Base-by-base conservation (phyloP, 2,329 filamentous ascomycete species). In the Bipolaris victoriae region DNA sequence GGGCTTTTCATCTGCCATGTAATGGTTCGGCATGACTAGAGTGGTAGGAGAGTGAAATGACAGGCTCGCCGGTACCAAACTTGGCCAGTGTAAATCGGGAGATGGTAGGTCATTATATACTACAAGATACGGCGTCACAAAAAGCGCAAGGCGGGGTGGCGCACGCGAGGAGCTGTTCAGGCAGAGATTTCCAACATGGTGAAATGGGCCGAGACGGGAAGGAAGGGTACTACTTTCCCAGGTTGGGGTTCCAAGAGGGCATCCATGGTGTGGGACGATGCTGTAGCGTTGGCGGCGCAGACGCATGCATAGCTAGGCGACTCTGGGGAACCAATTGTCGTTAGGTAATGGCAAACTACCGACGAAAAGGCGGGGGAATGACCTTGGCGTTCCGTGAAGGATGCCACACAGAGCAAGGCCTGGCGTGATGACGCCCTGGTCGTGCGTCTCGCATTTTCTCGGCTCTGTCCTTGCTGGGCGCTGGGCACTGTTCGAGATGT, bases 1-100 rank as follows among this genome's bases (percentile, higher is more conserved):
- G 15, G 58, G 56, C 58, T 73, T 72, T 55, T 75, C 71, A 35
- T 67, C 57, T 15, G 57, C 59, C 35, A 67, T 49, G 41, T 68
- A 63, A 45, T 64, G 65, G 46, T 69, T 69, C 18, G 65, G 64
- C 67, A 69, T 69, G 53, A 36, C 55, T 57, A 51, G 43, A 24
- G 44, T 52, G 16, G 20, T 15, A n/a, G 18, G 55, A 31, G 50
- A 35, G 31, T 39, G 11, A 39, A 39, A 45, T 6, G 16, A 20
- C 36, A 39, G 44, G 15, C 33, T 53, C n/a, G 54, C 15, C 31
- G 33, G 33, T 35, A 54, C 55, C 55, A 41, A 47, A 36, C 50
- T 57, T 54, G 55, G 15, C 35, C 15, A 10, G 9, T 15, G 0
- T 26, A 0, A 31, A 7, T 36, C 1, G 40, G 41, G 24, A 15